Evolutionary conservation across 371 early-diverging fungal species (phyloP), one percentile per base, ranked within the genome.

Genomic region (Globomyces sp.): DNA sequence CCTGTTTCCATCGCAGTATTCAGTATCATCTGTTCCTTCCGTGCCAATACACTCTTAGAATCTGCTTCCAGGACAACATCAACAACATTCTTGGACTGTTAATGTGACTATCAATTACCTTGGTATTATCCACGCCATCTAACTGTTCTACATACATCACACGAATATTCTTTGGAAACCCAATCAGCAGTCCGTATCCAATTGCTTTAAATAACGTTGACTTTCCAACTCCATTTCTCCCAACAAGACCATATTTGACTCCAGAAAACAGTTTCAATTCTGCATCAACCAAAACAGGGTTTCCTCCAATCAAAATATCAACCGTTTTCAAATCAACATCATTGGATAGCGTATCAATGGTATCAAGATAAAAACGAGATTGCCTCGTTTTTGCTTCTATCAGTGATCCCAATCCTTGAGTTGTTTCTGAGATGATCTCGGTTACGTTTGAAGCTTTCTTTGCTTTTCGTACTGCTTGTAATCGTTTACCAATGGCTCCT

Each of bases 171-270:
- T 78, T 82, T 0, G 94, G 93, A 51, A 92, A 82, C 3, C 93
- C 94, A 48, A 90, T 80, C 57, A 95, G 69, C n/a, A 79, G 75
- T 36, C 85, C 84, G 53, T 88, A 78, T 9, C 85, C 91, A 55
- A 94, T 82, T 24, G 85, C 82, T 61, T 80, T 83, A 62, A 97
- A 80, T 53, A 97, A 76, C 0, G 90, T 89, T 42, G 92, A 89
- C 74, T 95, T 97, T 4, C 96, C 98, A n/a, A 85, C 84, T 34
- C 98, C 96, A 77, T 95, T 97, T 55, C 87, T 81, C 3, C 95
- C 96, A 5, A 92, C 74, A 4, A 97, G 76, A 48, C 90, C 92
- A 69, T 92, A 92, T 58, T 81, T 80, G 8, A 77, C 77, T 11
- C 86, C 87, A 4, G 78, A 65, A 55, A 86, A 86, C 44, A 92